phyloP scores from a whole-genome alignment of 2,329 filamentous ascomycete genomes.

The Monilinia fructicola region DNA sequence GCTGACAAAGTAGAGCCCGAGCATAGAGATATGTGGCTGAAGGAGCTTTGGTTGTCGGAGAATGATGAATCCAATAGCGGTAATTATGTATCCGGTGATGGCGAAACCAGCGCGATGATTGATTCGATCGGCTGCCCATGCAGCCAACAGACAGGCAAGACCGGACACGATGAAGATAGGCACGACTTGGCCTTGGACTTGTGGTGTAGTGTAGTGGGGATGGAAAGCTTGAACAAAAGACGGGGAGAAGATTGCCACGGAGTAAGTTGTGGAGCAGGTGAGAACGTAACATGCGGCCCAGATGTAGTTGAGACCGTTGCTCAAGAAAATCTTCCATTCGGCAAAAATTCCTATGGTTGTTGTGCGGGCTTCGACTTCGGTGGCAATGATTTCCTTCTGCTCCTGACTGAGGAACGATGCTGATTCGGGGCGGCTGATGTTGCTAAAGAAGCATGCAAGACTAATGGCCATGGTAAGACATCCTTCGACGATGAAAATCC shows the following conservation, averaged over 20 bases:
- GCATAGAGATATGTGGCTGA: constrained; percentile 37
- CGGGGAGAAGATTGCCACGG: constrained; percentile 50
- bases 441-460: constrained; percentile 45
- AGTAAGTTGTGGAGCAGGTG: constrained; percentile 49
- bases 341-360: constrained; percentile 70
- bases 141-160: constrained; percentile 39
- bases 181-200: constrained; percentile 48
- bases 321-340: constrained; percentile 53
- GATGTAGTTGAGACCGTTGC: constrained; percentile 59
- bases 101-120: constrained; percentile 43
- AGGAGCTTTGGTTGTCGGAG: constrained; percentile 38
- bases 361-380: constrained; percentile 39
- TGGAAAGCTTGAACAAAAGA: constrained; percentile 67
- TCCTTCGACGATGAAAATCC: constrained; percentile 28
- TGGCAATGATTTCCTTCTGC: too few species aligned
- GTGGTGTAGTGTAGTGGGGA: constrained; percentile 65
- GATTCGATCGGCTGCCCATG: constrained; percentile 42
- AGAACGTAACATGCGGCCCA: constrained; percentile 44
- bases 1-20: constrained; percentile 66
- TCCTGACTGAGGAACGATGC: constrained; percentile 30
- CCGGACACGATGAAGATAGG: constrained; percentile 44
- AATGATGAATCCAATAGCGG: constrained; percentile 42
- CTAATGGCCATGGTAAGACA: constrained; percentile 46
- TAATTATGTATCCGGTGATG: constrained; percentile 36
- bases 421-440: constrained; percentile 25